Evolutionary conservation across 805 yeast genomes (phyloP), one percentile per base, ranked within the genome.

Genomic region (Candida gorgasii): DNA sequence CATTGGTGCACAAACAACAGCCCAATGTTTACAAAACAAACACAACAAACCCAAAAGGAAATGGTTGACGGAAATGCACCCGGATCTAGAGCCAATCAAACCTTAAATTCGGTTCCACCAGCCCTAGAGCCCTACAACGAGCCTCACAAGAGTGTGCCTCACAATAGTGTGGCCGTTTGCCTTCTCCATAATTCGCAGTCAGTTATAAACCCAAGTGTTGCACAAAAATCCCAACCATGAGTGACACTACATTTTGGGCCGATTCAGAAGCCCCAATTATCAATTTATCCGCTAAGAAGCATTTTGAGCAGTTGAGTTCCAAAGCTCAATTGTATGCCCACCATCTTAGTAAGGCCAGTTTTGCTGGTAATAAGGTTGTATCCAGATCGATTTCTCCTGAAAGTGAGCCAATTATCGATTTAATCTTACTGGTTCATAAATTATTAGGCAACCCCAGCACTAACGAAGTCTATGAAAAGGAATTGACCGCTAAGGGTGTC

Each of bases 371-470:
- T 8, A 72, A 93, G 48, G 86, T 82, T 5, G 87, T 86, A 2
- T 67, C 87, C 46, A 74, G 95, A 55, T 88, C 89, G 30, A 95
- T 89, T 5, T 82, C 90, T 8, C 84, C 85, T 16, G 95, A 89
- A 55, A 78, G 89, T 46, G 96, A 89, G 61, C 59, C 63, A 16
- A 84, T 88, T 45, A 87, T 72, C 56, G 90, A 89, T 51, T 68
- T 88, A 54, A 76, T 89, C 39, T 61, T 89, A 48, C 57, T 61
- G 1, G 63, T 88, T 43, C 89, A 88, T 59, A 51, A 55, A n/a
- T 58, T 63, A 1, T 61, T 78, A 42, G 67, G 68, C 2, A 77
- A 76, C 5, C 79, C 83, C 39, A 31, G 43, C 3, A 15, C 65
- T 20, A 57, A 55, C 24, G 72, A 67, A 28, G 68, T 46, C 4